Conservation (phyloP, 2,329 filamentous ascomycete species). For the Monosporascus sp. region DNA sequence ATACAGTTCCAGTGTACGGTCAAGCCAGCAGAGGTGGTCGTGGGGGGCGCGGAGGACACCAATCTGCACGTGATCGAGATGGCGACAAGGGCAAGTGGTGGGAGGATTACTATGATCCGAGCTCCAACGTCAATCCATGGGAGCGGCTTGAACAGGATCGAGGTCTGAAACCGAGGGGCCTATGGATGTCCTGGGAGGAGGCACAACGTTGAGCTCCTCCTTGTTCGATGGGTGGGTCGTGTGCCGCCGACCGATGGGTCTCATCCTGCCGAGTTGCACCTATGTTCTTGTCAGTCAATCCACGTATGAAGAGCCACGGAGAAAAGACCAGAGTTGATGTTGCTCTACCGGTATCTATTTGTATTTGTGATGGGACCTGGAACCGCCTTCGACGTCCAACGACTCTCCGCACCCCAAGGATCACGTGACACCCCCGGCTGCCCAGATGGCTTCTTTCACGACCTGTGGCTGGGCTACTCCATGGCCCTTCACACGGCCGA, state of each 20-base stretch:
- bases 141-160: conserved; percentile 45
- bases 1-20: conserved; percentile 1
- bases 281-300: background rate
- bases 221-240: background rate
- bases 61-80: conserved; percentile 12
- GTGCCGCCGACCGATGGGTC: background rate
- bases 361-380: conserved; percentile 1
- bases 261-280: background rate
- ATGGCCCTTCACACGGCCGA: conserved; percentile 12
- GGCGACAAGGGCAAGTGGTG: conserved; percentile 52
- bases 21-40: conserved; percentile 1
- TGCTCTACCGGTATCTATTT: background rate
- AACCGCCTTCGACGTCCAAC: background rate
- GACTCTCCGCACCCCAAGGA: conserved; percentile 12
- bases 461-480: conserved; percentile 13
- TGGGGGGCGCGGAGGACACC: conserved; percentile 12
- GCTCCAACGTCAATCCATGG: conserved; percentile 72
- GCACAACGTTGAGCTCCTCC: conserved; percentile 10
- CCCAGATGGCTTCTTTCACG: conserved; percentile 13
- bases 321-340: background rate
- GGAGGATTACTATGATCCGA: conserved; percentile 62
- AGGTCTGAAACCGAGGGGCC: conserved; percentile 38
- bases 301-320: background rate
- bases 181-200: conserved; percentile 38
- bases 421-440: conserved; percentile 27